phyloP scores from a whole-genome alignment of 805 yeast species.

The Kodamaea restingae region DNA sequence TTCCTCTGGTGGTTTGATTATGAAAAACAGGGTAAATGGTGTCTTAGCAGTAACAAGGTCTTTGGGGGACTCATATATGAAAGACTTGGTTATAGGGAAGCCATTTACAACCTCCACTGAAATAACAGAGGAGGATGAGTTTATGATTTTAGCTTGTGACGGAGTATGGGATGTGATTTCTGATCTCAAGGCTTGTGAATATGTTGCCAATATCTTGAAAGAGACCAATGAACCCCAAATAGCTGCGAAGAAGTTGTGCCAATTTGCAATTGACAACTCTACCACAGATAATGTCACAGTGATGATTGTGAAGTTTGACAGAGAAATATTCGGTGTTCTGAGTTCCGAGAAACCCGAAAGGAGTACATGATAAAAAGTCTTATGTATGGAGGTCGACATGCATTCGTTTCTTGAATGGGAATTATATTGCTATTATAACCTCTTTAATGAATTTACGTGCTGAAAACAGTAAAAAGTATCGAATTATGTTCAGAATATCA shows the following conservation, averaged over 20 bases:
- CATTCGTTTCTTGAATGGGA: no score
- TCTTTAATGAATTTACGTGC: constrained; percentile 1
- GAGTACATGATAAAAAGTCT: no score
- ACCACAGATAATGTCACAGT: constrained; percentile 92
- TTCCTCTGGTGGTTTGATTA: constrained; percentile 77
- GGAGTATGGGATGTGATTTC: constrained; percentile 94
- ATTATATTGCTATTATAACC: background rate
- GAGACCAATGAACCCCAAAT: constrained; percentile 46
- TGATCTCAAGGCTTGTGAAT: constrained; percentile 78
- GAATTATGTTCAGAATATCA: background rate
- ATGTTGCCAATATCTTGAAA: constrained; percentile 48
- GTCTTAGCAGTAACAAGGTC: constrained; percentile 93
- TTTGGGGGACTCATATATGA: constrained; percentile 90
- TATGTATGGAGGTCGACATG: no score
- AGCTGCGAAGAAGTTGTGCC: constrained; percentile 66
- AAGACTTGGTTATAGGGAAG: constrained; percentile 78
- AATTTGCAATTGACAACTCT: constrained; percentile 68
- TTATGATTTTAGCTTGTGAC: constrained; percentile 88
- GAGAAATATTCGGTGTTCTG: constrained; percentile 30
- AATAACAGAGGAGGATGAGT: constrained; percentile 62
- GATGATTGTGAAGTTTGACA: constrained; percentile 71
- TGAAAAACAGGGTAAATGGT: constrained; percentile 92
- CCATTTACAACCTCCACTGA: constrained; percentile 92
- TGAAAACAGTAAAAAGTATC: background rate
- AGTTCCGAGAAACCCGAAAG: background rate